Conservation (phyloP, 2,329 filamentous ascomycete species). For the Hyphodiscus sp. region DNA sequence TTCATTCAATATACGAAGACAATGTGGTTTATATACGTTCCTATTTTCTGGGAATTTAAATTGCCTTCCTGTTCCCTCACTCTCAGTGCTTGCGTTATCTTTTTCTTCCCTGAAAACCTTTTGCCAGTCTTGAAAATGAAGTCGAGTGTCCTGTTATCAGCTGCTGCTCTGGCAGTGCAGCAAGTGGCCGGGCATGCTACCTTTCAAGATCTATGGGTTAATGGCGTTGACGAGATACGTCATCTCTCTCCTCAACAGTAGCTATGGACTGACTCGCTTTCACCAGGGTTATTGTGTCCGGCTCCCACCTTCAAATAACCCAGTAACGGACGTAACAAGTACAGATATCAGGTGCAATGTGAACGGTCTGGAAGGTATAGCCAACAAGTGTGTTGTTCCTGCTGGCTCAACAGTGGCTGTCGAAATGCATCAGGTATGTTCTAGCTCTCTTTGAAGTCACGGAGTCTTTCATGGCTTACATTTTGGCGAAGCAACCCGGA, state of each 20-base stretch:
- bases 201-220: constrained; percentile 34
- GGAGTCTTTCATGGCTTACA: background rate
- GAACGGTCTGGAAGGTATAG: constrained; percentile 30
- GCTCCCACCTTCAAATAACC: constrained; percentile 43
- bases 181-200: constrained; percentile 39
- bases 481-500: constrained; percentile 32
- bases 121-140: constrained; percentile 2
- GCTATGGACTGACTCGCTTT: constrained; percentile 43
- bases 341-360: constrained; percentile 45
- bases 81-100: background rate
- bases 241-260: constrained; percentile 38
- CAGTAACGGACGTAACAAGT: constrained; percentile 42
- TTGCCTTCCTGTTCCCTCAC: background rate
- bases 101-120: background rate
- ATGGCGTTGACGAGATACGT: constrained; percentile 37
- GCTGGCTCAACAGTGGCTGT: constrained; percentile 43
- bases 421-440: constrained; percentile 45
- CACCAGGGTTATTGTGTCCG: constrained; percentile 41
- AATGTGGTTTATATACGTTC: background rate
- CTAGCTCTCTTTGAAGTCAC: background rate
- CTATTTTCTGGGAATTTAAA: background rate
- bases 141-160: constrained; percentile 5
- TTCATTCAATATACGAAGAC: background rate
- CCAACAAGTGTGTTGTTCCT: constrained; percentile 27
- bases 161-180: constrained; percentile 6